phyloP scores from a whole-genome alignment of 2,329 filamentous ascomycete genomes.

The Catunica adiposa region DNA sequence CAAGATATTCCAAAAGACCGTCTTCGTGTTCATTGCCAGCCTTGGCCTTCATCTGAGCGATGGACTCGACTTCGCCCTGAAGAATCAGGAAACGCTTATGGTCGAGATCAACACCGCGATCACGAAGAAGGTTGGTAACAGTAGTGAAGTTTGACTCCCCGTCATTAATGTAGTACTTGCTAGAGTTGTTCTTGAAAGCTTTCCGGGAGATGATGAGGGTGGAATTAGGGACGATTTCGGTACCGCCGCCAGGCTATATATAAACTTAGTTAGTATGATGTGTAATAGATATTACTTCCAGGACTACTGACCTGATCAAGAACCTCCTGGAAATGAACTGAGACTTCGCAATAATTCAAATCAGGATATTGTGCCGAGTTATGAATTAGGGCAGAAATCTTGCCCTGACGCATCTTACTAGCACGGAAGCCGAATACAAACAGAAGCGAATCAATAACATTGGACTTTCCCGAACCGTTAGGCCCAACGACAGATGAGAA shows the following conservation, averaged over 20 bases:
- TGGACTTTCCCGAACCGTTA: conserved; percentile 96
- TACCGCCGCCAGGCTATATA: conserved; percentile 50
- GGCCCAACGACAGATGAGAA: conserved; percentile 97
- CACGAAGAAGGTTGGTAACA: conserved; percentile 73
- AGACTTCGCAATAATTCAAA: conserved; percentile 82
- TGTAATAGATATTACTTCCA: no score
- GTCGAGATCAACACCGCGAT: conserved; percentile 83
- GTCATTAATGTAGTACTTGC: conserved; percentile 93
- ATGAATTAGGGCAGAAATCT: conserved; percentile 93
- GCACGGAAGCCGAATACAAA: conserved; percentile 99
- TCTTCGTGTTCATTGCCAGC: conserved; percentile 91
- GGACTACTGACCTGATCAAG: conserved; percentile 52
- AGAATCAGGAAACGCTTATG: conserved; percentile 97
- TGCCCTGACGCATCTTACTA: conserved; percentile 98
- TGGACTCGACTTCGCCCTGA: conserved; percentile 95
- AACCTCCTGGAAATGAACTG: conserved; percentile 91
- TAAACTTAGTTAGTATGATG: neutral
- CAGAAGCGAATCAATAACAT: conserved; percentile 92
- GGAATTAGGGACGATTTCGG: conserved; percentile 66
- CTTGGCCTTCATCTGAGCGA: conserved; percentile 98
- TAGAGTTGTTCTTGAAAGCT: conserved; percentile 95
- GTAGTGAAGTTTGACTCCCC: conserved; percentile 81
- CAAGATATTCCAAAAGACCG: conserved; percentile 85
- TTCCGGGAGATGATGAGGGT: conserved; percentile 75
- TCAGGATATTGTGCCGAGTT: conserved; percentile 81